Evolutionary conservation across 768 basidiomycete genomes (phyloP), one percentile per base, ranked within the genome.

Genomic region (Mycena leptocephala): DNA sequence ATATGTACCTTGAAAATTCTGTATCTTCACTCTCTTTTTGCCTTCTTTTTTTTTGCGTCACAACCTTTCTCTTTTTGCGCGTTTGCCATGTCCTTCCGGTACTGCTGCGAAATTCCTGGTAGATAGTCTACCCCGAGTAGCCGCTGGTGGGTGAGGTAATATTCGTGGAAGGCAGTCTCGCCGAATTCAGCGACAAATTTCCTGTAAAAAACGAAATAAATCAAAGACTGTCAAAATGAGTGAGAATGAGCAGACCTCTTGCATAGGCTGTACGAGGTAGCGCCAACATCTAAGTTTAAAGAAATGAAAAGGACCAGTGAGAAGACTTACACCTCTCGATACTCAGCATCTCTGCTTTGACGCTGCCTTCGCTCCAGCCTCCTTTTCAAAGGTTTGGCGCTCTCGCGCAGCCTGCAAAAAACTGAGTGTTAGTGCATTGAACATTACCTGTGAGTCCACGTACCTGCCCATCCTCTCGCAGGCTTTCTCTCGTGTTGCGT

Each of bases 81-180:
- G 56, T 59, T 59, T 20, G 56, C 56, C 56, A 59, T 20, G 56
- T 59, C 56, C 32, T 59, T 59, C 32, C 56, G 56, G 56, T 59
- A 59, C 56, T 59, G 56, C 32, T 10, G 56, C 32, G 56, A 32
- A 33, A 59, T 32, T 11, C 56, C 56, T 8, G 56, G 32, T 33
- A 59, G 20, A 13, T 59, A 11, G 16, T 32, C 56, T 18, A 59
- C 32, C 7, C 22, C 48, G 48, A 51, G 48, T n/a, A 51, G 48
- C 48, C 48, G n/a, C n/a, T n/a, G 48, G 48, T 51, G 48, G 48
- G 48, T 7, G 48, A 51, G 48, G 48, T 51, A 51, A n/a, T 51
- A 51, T 22, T 51, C 22, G 48, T 51, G 48, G 48, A 51, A 51
- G 16, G 43, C 43, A 18, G 7, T 22, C 22, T 20, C 43, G 7